Base-by-base conservation (phyloP, 345 rosid species). In the Jatropha curcas region DNA sequence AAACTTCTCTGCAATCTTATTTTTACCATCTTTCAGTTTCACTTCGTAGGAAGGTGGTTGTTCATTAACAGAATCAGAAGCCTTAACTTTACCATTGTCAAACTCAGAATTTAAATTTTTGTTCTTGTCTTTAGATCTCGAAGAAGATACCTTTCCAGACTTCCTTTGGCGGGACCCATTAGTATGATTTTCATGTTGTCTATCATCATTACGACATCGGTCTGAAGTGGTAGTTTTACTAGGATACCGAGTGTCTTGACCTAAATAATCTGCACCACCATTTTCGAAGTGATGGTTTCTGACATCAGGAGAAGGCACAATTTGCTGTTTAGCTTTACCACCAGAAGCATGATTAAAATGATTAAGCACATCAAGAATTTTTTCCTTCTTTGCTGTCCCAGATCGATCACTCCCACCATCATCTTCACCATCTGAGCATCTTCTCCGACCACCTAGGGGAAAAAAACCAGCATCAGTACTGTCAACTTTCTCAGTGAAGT, bases 61-160 rank as follows among this genome's bases (percentile, higher is more conserved):
- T 65, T 82, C 84, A 75, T 43, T 70, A 59, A 50, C 22, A 68
- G 86, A 83, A 74, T 82, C 84, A 65, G 94, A 62, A 51, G 70
- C 43, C 58, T 67, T 81, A 19, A 41, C n/a, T 41, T 65, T 72
- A 50, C 17, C 45, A 39, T 65, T 71, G 17, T 75, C 79, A 48
- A 34, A 24, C 12, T 60, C 79, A 65, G 70, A 73, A 78, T 81
- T 86, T 13, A 70, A 80, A 72, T 80, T 88, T 48, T 72, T 79
- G 58, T 43, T 84, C 82, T 80, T 85, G 70, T 88, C 98, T 86
- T 86, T 92, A 43, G 91, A 85, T 76, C 82, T 74, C 24, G 90
- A 89, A 67, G 89, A 88, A 59, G 89, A 87, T 57, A 85, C 84
- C 80, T 86, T 93, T 45, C 87, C 91, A 46, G 89, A 80, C 79